These are phyloP conservation scores for Dothistroma pini DNA, from an alignment of 2,329 filamentous ascomycete species.

Conservation along the genomic window DNA sequence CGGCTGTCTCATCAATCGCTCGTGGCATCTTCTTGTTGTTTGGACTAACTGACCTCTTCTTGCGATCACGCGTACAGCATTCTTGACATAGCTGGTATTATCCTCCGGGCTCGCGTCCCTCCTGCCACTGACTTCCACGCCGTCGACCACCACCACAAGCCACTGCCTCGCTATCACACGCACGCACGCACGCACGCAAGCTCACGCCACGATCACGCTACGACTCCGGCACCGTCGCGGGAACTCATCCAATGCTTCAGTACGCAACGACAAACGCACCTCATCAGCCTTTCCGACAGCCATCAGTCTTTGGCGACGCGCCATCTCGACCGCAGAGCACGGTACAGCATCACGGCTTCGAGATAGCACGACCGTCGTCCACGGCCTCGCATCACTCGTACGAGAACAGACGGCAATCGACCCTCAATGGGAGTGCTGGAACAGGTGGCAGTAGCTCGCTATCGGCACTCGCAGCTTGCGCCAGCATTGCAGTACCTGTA, in stretches of 20 bases:
- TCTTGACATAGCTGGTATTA: neutral
- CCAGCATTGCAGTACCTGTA: constrained; percentile 21
- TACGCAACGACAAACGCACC: constrained; percentile 26
- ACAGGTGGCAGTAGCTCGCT: constrained; percentile 33
- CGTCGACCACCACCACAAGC: neutral
- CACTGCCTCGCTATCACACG: neutral
- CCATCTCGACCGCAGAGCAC: constrained; percentile 10
- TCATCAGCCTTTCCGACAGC: constrained; percentile 23
- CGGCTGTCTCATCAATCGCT: too few species aligned
- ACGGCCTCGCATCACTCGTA: constrained; percentile 49
- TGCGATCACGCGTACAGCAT: neutral
- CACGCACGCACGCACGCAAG: neutral
- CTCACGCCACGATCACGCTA: neutral
- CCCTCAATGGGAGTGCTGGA: constrained; percentile 5
- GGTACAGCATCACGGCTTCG: constrained; percentile 32
- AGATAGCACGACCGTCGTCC: constrained; percentile 53
- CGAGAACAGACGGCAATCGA: constrained; percentile 10
- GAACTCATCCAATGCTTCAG: constrained; percentile 46
- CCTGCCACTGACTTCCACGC: neutral
- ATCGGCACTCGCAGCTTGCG: constrained; percentile 26
- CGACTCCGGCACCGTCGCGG: neutral
- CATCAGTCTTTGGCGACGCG: constrained; percentile 23
- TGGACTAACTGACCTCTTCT: neutral
- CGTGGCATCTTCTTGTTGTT: too few species aligned
- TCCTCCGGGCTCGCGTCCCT: neutral